A percentile compares a stretch with the other conserved stretches of the same genome.
phyloP scores from a whole-genome alignment of 495 filamentous ascomycete species.

The Bathelium albidoporum region DNA sequence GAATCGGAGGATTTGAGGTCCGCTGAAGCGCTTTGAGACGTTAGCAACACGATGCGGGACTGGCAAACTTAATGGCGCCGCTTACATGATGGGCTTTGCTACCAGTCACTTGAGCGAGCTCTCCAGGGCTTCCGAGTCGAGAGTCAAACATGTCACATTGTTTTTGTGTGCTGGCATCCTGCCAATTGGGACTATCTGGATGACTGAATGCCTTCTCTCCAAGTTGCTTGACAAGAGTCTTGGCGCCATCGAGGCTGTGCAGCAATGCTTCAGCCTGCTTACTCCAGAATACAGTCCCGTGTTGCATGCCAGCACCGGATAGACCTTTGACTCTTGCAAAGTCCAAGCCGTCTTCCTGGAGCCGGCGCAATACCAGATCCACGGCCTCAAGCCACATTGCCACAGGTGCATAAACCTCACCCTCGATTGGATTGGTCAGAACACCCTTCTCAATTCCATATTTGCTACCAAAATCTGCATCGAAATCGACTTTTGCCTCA shows the following conservation, averaged over 20 bases:
- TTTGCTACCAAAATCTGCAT: slow-evolving; percentile 58
- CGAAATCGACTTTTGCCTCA: slow-evolving; percentile 68
- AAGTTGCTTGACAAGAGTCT: slow-evolving; percentile 30
- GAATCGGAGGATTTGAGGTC: slow-evolving; percentile 88
- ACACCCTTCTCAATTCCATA: slow-evolving; percentile 83
- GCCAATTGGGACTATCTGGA: slow-evolving; percentile 90
- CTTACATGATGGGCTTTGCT: slow-evolving; percentile 87
- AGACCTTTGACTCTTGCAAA: slow-evolving; percentile 69
- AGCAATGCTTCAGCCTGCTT: slow-evolving; percentile 57
- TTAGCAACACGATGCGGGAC: background rate
- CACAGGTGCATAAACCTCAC: slow-evolving; percentile 85
- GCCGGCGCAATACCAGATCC: slow-evolving; percentile 65
- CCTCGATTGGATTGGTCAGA: slow-evolving; percentile 61
- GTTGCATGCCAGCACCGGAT: slow-evolving; percentile 90
- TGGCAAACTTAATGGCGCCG: background rate
- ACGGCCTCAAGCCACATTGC: slow-evolving; percentile 91
- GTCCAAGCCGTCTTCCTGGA: slow-evolving; percentile 64
- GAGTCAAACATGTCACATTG: slow-evolving; percentile 85
- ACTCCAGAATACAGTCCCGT: slow-evolving; percentile 91
- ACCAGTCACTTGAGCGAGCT: slow-evolving; percentile 68
- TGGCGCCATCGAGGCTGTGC: slow-evolving; percentile 41
- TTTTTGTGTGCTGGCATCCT: slow-evolving; percentile 84
- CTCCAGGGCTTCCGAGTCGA: slow-evolving; percentile 50
- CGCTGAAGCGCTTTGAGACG: slow-evolving; percentile 73
- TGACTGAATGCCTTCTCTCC: slow-evolving; percentile 70